phyloP scores from a whole-genome alignment of 495 filamentous ascomycete genomes.

The Neurospora discreta region DNA sequence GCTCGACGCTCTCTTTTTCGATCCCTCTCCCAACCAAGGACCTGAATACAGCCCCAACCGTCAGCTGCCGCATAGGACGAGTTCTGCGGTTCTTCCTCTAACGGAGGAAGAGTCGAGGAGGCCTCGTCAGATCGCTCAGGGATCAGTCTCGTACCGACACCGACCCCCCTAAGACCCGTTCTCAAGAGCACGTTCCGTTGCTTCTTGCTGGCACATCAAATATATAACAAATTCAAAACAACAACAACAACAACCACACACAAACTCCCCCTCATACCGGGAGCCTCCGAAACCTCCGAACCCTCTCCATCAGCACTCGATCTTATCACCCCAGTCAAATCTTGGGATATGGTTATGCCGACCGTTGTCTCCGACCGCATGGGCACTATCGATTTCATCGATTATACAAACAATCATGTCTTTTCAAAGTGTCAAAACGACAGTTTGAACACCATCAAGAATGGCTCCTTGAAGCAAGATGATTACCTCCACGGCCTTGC shows the following conservation, averaged over 20 bases:
- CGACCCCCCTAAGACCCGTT: conserved; percentile 71
- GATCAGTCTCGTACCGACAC: conserved; percentile 66
- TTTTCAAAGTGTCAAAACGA: conserved; percentile 10
- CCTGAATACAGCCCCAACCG: conserved; percentile 43
- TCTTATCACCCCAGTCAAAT: conserved; percentile 13
- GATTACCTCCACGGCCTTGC: conserved; percentile 10
- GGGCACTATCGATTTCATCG: conserved; percentile 25
- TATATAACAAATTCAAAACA: background rate
- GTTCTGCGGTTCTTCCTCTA: conserved; percentile 94
- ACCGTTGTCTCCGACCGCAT: conserved; percentile 36
- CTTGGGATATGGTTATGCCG: conserved; percentile 45
- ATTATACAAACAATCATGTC: conserved; percentile 34
- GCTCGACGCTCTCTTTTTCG: conserved; percentile 36
- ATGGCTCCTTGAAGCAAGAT: conserved; percentile 23
- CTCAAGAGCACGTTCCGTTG: conserved; percentile 7
- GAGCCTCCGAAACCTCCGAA: background rate
- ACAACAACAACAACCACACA: background rate
- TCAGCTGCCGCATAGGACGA: conserved; percentile 99
- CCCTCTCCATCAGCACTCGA: background rate
- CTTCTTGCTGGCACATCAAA: background rate
- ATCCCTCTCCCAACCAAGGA: conserved; percentile 44
- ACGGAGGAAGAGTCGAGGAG: conserved; percentile 86
- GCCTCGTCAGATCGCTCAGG: conserved; percentile 73
- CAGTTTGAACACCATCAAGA: conserved; percentile 23
- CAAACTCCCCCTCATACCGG: background rate